phyloP scores from a whole-genome alignment of 2,329 filamentous ascomycete species.

The Aspergillus flavus region DNA sequence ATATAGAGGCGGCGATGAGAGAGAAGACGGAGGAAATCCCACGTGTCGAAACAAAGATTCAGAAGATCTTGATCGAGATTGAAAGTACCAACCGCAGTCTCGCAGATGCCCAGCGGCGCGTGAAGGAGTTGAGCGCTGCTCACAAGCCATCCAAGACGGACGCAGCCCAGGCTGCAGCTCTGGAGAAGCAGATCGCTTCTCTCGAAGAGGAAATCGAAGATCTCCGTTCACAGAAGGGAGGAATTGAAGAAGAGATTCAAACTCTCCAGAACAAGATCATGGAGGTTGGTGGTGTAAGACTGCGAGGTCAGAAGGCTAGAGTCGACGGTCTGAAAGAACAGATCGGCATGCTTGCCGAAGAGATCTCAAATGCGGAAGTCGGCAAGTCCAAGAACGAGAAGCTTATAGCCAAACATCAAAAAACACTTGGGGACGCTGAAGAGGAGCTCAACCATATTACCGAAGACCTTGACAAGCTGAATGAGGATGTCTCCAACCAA shows the following conservation, averaged over 20 bases:
- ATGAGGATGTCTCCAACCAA: conserved; percentile 77
- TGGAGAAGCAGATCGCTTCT: conserved; percentile 77
- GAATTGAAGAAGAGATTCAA: conserved; percentile 91
- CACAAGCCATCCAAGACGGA: conserved; percentile 81
- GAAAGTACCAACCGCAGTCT: conserved; percentile 85
- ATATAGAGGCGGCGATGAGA: conserved; percentile 73
- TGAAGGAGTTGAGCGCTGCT: conserved; percentile 80
- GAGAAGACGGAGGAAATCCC: conserved; percentile 78
- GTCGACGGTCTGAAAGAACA: conserved; percentile 88
- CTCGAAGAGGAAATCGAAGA: conserved; percentile 78
- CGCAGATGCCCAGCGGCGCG: conserved; percentile 77
- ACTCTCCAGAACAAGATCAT: conserved; percentile 94
- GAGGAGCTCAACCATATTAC: conserved; percentile 75
- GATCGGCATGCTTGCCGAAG: conserved; percentile 77
- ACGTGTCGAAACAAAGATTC: conserved; percentile 82
- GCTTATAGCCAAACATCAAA: conserved; percentile 82
- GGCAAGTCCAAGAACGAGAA: conserved; percentile 93
- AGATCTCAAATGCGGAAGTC: conserved; percentile 83
- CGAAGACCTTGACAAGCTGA: conserved; percentile 74
- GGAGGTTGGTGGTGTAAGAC: conserved; percentile 92
- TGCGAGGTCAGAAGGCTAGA: conserved; percentile 85
- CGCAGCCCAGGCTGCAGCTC: conserved; percentile 68
- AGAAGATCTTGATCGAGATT: conserved; percentile 86
- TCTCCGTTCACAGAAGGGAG: conserved; percentile 81
- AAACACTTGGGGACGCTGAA: conserved; percentile 75